Evolutionary conservation across 169 alveolate genomes (phyloP).

Genomic region (Cryptosporidium sp.): DNA sequence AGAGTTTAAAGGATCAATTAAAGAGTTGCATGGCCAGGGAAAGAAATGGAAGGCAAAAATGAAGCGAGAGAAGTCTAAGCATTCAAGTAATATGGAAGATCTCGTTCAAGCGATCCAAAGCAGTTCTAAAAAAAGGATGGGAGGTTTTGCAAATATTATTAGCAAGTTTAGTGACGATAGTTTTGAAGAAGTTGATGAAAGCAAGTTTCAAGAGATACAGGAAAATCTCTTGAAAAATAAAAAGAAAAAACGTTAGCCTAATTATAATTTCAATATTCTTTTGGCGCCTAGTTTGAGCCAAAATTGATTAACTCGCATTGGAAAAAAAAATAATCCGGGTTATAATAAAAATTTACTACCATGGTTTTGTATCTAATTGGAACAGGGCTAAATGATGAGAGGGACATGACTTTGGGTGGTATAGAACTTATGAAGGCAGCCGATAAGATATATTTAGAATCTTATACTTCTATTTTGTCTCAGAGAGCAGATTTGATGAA

Average conservation of each 20-base stretch:
- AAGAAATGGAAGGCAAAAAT: conserved; percentile 23
- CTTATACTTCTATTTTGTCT: conserved; percentile 93
- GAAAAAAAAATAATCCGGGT: not conserved
- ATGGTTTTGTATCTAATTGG: conserved; percentile 95
- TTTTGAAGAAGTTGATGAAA: conserved; percentile 42
- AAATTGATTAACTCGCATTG: not conserved
- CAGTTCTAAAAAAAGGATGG: conserved; percentile 29
- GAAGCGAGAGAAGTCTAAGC: not conserved
- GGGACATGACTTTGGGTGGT: conserved; percentile 93
- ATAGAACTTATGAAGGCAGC: conserved; percentile 88
- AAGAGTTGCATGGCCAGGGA: conserved; percentile 1
- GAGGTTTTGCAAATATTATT: not conserved
- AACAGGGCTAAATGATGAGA: conserved; percentile 93
- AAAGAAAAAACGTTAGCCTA: not conserved
- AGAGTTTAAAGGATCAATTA: conserved; percentile 27
- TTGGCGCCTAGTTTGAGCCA: conserved; percentile 33
- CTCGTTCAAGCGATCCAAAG: conserved; percentile 49
- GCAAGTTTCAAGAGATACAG: conserved; percentile 29
- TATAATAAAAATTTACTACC: not conserved
- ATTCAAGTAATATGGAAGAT: conserved; percentile 12
- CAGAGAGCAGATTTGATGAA: conserved; percentile 84
- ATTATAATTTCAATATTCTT: not conserved
- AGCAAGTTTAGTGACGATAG: not conserved
- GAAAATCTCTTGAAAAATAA: conserved; percentile 18
- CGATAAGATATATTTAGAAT: conserved; percentile 90